A percentile compares a stretch with the other conserved stretches of the same genome.
Conservation (phyloP, 345 rosid species). For the Passiflora organensis region DNA sequence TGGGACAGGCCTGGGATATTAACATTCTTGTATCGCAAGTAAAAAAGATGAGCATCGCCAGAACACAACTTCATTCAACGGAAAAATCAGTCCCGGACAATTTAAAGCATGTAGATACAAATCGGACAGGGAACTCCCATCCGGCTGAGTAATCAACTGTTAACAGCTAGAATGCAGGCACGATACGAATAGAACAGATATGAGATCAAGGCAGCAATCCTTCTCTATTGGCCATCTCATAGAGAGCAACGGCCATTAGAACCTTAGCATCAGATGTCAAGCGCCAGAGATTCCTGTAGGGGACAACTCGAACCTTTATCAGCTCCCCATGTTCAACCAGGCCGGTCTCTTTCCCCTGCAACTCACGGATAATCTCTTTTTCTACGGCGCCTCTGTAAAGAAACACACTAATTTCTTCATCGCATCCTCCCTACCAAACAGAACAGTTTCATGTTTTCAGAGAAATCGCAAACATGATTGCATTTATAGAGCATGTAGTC, state of each 20-base stretch:
- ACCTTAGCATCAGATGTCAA: conserved; percentile 72
- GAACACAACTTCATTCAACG: too few species aligned
- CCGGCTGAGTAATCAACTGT: too few species aligned
- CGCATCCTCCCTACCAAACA: conserved; percentile 78
- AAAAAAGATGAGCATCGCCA: too few species aligned
- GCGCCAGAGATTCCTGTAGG: conserved; percentile 67
- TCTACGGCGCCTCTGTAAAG: conserved; percentile 58
- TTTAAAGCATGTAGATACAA: too few species aligned
- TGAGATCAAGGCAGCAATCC: conserved; percentile 54
- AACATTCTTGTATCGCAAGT: too few species aligned
- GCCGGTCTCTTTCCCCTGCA: conserved; percentile 85
- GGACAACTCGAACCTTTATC: conserved; percentile 66
- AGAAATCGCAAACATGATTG: not conserved
- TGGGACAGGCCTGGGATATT: too few species aligned
- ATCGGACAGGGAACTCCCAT: too few species aligned
- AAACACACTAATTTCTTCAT: conserved; percentile 76
- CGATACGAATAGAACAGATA: too few species aligned
- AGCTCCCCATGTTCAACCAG: conserved; percentile 68
- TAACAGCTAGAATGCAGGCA: too few species aligned
- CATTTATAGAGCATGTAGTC: not conserved
- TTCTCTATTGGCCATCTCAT: conserved; percentile 67
- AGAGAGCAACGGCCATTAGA: conserved; percentile 60
- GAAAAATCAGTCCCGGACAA: too few species aligned
- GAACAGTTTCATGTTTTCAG: not conserved
- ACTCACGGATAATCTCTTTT: conserved; percentile 45